Conservation (phyloP, 768 basidiomycete species). For the Roridomyces roridus region DNA sequence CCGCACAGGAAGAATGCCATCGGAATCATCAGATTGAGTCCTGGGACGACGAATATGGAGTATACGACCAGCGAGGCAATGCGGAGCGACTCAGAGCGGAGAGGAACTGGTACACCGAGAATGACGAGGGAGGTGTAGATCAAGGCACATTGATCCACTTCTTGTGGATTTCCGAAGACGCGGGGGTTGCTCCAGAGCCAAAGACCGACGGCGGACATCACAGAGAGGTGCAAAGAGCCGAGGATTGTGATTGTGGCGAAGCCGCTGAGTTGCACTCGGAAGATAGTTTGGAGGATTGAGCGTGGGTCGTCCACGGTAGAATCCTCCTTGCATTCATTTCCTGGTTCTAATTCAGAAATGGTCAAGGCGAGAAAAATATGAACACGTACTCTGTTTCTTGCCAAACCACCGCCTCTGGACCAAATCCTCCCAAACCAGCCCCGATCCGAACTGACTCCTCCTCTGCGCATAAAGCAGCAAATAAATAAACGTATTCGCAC, state of each 20-base stretch:
- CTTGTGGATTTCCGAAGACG: not conserved
- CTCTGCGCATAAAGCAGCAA: constrained; percentile 8
- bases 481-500: constrained; percentile 7
- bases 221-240: constrained; percentile 17
- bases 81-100: not conserved
- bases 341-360: too few relatives aligned
- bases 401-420: too few relatives aligned
- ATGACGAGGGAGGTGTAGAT: not conserved
- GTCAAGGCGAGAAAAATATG: too few relatives aligned
- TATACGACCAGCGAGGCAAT: constrained; percentile 3
- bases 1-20: not conserved
- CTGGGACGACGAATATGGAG: constrained; percentile 6
- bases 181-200: constrained; percentile 15
- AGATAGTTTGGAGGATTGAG: not conserved
- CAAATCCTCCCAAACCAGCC: not conserved
- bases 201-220: constrained; percentile 15
- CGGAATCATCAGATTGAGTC: constrained; percentile 6
- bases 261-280: not conserved
- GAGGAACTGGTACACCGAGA: not conserved
- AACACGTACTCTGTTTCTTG: too few relatives aligned
- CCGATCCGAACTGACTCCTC: not conserved
- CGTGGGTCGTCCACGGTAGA: too few relatives aligned
- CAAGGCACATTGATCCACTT: not conserved
- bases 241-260: not conserved
- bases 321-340: too few relatives aligned